Conservation (phyloP, 1,284 basidiomycete species). For the Pascua guehoae region DNA sequence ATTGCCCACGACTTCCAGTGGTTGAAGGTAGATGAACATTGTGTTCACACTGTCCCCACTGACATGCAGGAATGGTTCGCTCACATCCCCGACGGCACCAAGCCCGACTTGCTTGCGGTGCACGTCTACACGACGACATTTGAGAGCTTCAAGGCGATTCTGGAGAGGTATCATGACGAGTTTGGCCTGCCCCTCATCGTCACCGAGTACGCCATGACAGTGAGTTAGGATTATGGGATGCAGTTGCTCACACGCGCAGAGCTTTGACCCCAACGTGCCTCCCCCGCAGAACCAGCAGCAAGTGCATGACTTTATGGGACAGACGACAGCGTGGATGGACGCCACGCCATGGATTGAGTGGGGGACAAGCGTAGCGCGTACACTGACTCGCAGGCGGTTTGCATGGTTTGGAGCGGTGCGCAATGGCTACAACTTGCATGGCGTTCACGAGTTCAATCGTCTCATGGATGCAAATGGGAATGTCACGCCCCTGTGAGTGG, state of each 20-base stretch:
- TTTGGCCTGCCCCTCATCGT: slow-evolving; percentile 38
- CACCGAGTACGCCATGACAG: slow-evolving; percentile 44
- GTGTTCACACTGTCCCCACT: neutral
- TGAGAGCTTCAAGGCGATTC: slow-evolving; percentile 27
- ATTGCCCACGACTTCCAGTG: slow-evolving; percentile 33
- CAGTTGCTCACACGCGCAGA: slow-evolving; percentile 12
- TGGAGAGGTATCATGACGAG: slow-evolving; percentile 25
- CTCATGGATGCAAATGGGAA: slow-evolving; percentile 30
- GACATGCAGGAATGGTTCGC: slow-evolving; percentile 20
- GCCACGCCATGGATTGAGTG: slow-evolving; percentile 26
- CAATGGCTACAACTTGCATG: slow-evolving; percentile 24
- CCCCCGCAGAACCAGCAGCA: slow-evolving; percentile 34
- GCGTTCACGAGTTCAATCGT: slow-evolving; percentile 33
- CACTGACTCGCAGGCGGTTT: slow-evolving; percentile 14
- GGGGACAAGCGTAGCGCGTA: neutral
- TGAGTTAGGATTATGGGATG: slow-evolving; percentile 12
- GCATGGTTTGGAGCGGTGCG: slow-evolving; percentile 17
- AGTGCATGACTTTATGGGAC: slow-evolving; percentile 45
- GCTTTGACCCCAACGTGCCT: slow-evolving; percentile 37
- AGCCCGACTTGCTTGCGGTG: slow-evolving; percentile 36
- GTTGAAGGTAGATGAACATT: slow-evolving; percentile 29
- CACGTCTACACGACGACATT: slow-evolving; percentile 47
- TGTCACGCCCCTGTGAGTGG: slow-evolving; percentile 30
- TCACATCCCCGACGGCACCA: slow-evolving; percentile 22
- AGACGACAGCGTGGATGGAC: slow-evolving; percentile 36